phyloP scores from a whole-genome alignment of 179 eudicot species.

The Carnegiea gigantea region DNA sequence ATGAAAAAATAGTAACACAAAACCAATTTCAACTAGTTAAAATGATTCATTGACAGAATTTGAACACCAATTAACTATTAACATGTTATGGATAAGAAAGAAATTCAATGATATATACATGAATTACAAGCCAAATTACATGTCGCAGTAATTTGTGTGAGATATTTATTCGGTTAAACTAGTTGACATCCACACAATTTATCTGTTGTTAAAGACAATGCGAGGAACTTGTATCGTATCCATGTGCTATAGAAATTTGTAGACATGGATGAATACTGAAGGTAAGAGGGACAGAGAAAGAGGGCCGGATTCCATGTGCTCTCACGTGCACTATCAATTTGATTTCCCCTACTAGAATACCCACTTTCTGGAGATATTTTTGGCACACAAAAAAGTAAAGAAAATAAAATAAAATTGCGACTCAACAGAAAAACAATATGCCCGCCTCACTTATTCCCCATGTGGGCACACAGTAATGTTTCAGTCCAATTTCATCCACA shows the following conservation, averaged over 20 bases:
- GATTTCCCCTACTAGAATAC: background rate
- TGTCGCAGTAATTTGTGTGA: too few species aligned
- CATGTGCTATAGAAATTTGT: background rate
- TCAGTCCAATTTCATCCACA: background rate
- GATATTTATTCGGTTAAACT: too few species aligned
- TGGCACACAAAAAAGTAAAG: slow-evolving; percentile 2
- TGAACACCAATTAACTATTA: too few species aligned
- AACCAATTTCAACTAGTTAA: too few species aligned
- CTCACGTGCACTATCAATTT: slow-evolving; percentile 22
- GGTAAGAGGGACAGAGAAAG: slow-evolving; percentile 6
- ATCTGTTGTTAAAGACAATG: too few species aligned
- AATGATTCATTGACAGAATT: too few species aligned
- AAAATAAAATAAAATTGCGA: background rate
- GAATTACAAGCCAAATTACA: too few species aligned
- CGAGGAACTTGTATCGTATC: too few species aligned
- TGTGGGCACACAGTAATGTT: slow-evolving; percentile 7
- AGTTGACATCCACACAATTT: too few species aligned
- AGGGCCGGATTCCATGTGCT: slow-evolving; percentile 33
- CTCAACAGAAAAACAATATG: background rate
- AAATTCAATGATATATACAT: too few species aligned
- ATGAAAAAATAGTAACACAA: too few species aligned
- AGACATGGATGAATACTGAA: background rate
- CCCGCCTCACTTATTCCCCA: background rate
- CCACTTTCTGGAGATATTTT: slow-evolving; percentile 9
- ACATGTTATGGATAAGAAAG: too few species aligned